Evolutionary conservation across 208 protist species (phyloP), one percentile per base, ranked within the genome.

Genomic region (Perkinsela sp.): DNA sequence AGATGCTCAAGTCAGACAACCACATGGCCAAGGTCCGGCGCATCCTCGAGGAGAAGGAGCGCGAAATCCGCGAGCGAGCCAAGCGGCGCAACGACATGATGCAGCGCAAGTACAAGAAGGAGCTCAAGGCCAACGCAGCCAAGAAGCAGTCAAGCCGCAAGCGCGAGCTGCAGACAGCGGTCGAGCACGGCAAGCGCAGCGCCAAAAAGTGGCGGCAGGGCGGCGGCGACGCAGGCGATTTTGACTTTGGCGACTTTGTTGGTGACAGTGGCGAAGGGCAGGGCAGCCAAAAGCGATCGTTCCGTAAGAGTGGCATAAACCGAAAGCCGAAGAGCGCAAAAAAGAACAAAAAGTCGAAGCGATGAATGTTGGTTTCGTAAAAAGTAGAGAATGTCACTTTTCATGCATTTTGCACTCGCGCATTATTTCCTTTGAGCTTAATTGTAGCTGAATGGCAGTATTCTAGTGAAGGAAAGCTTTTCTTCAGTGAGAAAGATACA

Each of bases 1-100:
- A 81, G 66, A 81, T 81, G 78, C 31, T 81, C 28, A 81, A 81
- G 31, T 68, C 74, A 28, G 78, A 81, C 70, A 67, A 75, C 67
- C 74, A 80, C 66, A 80, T 81, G 76, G 40, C 40, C 6, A 57
- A 57, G 40, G 40, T 57, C 13, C 40, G 40, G 13, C 13, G 22
- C 40, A 22, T 22, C 13, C 6, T 57, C 40, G 40, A 57, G 40
- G 13, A 22, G 40, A 57, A 57, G 40, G 40, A 6, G 40, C 6
- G 22, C 13, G 40, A 57, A 22, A 57, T 57, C 6, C 40, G 40
- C 13, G 40, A 57, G 13, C 40, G 40, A 6, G 40, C 22, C 40
- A 6, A 57, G 40, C 40, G 40, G 40, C 40, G 40, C 6, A 57
- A 57, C 22, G 40, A 6, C 40, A 57, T 22, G 40, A 57, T 57